These are phyloP conservation scores for Toxicodendron radicans DNA, from an alignment of 345 rosid genomes.

Conservation along the genomic window DNA sequence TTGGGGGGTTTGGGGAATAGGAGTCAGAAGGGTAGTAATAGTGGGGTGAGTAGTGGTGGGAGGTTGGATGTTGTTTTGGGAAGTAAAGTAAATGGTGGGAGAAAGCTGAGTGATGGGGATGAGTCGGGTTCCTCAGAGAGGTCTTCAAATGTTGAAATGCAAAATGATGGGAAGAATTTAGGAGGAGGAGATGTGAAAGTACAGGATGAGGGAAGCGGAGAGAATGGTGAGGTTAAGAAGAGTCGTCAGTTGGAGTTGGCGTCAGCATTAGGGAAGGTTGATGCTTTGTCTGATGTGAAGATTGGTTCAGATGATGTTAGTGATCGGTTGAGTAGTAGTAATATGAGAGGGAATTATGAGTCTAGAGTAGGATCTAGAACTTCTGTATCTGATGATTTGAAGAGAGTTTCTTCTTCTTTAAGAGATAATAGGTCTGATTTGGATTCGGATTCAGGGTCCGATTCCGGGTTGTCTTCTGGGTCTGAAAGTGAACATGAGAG, in stretches of 20 bases:
- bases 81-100: conserved; percentile 36
- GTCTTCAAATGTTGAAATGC: conserved; percentile 46
- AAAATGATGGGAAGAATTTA: conserved; percentile 32
- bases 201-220: conserved; percentile 32
- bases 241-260: conserved; percentile 26
- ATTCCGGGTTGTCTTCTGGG: conserved; percentile 72
- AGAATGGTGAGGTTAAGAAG: conserved; percentile 34
- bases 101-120: conserved; percentile 51
- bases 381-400: conserved; percentile 43
- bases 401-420: conserved; percentile 31
- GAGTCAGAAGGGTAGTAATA: conserved; percentile 38
- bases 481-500: conserved; percentile 79
- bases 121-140: conserved; percentile 52
- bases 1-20: conserved; percentile 44
- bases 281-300: conserved; percentile 33
- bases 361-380: conserved; percentile 31
- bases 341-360: conserved; percentile 37
- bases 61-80: conserved; percentile 30
- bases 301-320: conserved; percentile 35
- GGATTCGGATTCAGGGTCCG: conserved; percentile 58
- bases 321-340: conserved; percentile 31
- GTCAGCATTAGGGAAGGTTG: conserved; percentile 27
- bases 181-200: conserved; percentile 28
- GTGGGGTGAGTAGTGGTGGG: conserved; percentile 27
- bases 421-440: conserved; percentile 55